Evolutionary conservation across 1,284 basidiomycete genomes (phyloP), one percentile per base, ranked within the genome.

Genomic region (Ustilago nuda): DNA sequence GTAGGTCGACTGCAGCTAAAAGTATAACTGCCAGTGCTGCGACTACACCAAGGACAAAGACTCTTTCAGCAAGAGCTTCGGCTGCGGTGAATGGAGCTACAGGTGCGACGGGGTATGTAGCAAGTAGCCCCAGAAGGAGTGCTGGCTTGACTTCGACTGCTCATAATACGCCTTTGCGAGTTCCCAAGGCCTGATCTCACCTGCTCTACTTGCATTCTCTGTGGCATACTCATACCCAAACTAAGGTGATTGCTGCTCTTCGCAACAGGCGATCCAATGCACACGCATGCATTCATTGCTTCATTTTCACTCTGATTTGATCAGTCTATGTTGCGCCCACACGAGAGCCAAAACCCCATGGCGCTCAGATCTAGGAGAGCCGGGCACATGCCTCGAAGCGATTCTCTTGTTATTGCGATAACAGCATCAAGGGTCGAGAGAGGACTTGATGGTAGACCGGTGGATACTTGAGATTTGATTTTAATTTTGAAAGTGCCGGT

Each of bases 101-200:
- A 1, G 9, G 27, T 11, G 19, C 17, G 11, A 23, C 23, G n/a
- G 30, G 32, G 23, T 55, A 57, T 43, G 56, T 62, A 51, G 48
- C 66, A 11, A 76, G n/a, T 27, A 50, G 60, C 11, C 68, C 72
- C 8, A 59, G 71, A 8, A 62, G 66, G 15, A 69, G 69, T 53
- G 70, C 55, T 11, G 62, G 53, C 15, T 39, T 27, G 4, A 61
- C 65, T n/a, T 39, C 55, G 13, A 23, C 39, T 12, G 54, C 56
- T 15, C 45, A 55, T 19, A 41, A 23, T 17, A 73, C 64, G 35
- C 70, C 65, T 12, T 32, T 67, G 41, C 64, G 70, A 30, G 64
- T 58, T 19, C 61, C 64, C 2, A 60, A 64, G 53, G 70, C 61
- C 7, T 53, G 17, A 53, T 3, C 2, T 33, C 27, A 13, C 51